phyloP scores from a whole-genome alignment of 1,139 yeast species.

The Yamadazyma kanchanaburiensis region DNA sequence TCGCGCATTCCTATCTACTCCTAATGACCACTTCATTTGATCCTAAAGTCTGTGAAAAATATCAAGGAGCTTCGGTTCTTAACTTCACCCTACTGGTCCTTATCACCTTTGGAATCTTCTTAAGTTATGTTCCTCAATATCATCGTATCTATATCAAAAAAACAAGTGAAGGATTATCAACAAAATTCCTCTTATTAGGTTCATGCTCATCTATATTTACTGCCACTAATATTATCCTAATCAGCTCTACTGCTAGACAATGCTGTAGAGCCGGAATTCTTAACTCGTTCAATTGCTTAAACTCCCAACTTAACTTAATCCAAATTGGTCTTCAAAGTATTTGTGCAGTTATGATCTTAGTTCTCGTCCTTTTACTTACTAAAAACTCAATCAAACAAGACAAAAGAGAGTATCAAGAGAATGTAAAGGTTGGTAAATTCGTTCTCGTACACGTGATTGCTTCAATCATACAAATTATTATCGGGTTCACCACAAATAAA shows the following conservation, averaged over 20 bases:
- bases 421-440: slow-evolving; percentile 38
- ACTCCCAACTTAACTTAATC: slow-evolving; percentile 64
- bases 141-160: slow-evolving; percentile 52
- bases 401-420: slow-evolving; percentile 39
- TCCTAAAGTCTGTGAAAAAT: slow-evolving; percentile 34
- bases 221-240: slow-evolving; percentile 60
- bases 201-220: slow-evolving; percentile 72
- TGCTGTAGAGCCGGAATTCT: slow-evolving; percentile 48
- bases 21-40: neutral
- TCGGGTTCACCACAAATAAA: slow-evolving; percentile 24
- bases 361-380: slow-evolving; percentile 50
- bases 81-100: slow-evolving; percentile 49
- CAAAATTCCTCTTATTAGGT: slow-evolving; percentile 69
- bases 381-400: slow-evolving; percentile 45
- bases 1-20: neutral
- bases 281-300: slow-evolving; percentile 57
- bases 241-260: slow-evolving; percentile 52
- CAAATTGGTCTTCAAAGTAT: slow-evolving; percentile 69
- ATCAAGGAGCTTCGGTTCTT: slow-evolving; percentile 41
- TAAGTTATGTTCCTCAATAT: slow-evolving; percentile 81
- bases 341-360: slow-evolving; percentile 60
- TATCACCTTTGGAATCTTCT: slow-evolving; percentile 64
- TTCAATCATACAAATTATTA: slow-evolving; percentile 31
- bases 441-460: slow-evolving; percentile 33
- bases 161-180: slow-evolving; percentile 78